Conservation (phyloP, 768 basidiomycete species). For the Amanita rimosa region DNA sequence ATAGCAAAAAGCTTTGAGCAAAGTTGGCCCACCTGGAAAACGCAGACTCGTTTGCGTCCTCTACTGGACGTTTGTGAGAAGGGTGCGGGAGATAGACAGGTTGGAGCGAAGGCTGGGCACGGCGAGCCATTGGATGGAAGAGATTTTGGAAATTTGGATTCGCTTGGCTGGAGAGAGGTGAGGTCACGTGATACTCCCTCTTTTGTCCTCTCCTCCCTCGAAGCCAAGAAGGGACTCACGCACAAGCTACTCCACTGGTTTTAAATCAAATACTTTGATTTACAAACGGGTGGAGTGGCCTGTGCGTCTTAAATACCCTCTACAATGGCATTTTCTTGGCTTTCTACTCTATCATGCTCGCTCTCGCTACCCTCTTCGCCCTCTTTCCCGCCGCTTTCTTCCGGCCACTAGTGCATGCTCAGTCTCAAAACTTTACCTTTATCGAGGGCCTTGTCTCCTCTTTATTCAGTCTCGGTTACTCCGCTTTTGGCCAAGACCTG, state of each 20-base stretch:
- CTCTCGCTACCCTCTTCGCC: conserved; percentile 9
- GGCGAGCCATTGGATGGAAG: conserved; percentile 50
- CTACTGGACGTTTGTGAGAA: conserved; percentile 26
- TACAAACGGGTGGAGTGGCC: too few species aligned
- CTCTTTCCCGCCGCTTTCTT: conserved; percentile 9
- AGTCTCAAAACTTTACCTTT: conserved; percentile 9
- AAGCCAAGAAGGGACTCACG: too few species aligned
- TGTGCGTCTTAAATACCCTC: too few species aligned
- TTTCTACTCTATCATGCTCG: background rate
- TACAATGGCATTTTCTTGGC: background rate
- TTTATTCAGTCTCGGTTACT: conserved; percentile 28
- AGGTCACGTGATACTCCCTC: background rate
- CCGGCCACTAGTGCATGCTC: background rate
- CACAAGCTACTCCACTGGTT: too few species aligned
- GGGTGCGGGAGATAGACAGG: conserved; percentile 45
- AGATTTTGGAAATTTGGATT: background rate
- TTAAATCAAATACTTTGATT: too few species aligned
- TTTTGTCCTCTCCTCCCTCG: background rate
- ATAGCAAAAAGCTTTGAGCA: background rate
- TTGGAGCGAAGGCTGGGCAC: conserved; percentile 40
- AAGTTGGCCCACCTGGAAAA: conserved; percentile 31
- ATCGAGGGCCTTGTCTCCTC: conserved; percentile 22
- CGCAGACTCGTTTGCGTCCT: conserved; percentile 51
- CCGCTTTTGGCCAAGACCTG: conserved; percentile 27
- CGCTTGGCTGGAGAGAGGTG: background rate